Evolutionary conservation across 129 eudicot species (phyloP).

Genomic region (Arctium lappa): DNA sequence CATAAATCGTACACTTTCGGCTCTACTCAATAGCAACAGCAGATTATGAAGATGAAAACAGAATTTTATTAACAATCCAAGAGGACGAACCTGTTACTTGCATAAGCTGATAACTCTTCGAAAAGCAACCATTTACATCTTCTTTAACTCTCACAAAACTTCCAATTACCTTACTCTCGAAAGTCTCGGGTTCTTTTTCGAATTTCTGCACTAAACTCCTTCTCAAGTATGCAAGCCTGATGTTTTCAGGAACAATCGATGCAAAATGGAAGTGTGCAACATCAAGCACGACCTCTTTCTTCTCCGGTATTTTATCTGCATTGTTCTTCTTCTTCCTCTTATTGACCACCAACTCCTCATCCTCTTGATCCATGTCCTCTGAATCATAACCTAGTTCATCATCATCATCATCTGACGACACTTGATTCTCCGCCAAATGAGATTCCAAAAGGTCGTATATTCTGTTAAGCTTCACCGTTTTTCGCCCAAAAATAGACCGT

Average conservation of each 20-base stretch:
- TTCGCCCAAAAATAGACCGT: slow-evolving; percentile 45
- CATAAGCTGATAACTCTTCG: slow-evolving; percentile 50
- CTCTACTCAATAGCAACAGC: too few relatives aligned
- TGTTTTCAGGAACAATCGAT: slow-evolving; percentile 55
- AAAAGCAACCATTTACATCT: slow-evolving; percentile 40
- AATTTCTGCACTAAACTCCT: slow-evolving; percentile 64
- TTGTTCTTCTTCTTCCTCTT: slow-evolving; percentile 37
- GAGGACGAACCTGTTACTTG: slow-evolving; percentile 62
- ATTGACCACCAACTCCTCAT: slow-evolving; percentile 6
- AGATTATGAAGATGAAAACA: too few relatives aligned
- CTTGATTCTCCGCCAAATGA: slow-evolving; percentile 69
- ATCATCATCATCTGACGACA: slow-evolving; percentile 48
- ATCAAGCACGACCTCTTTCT: slow-evolving; percentile 22
- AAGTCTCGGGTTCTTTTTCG: slow-evolving; percentile 44
- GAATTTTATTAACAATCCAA: neutral
- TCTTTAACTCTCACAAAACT: slow-evolving; percentile 70
- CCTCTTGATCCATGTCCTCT: slow-evolving; percentile 32
- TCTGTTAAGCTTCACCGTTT: slow-evolving; percentile 39
- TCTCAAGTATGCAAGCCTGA: slow-evolving; percentile 67
- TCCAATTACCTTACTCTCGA: slow-evolving; percentile 65
- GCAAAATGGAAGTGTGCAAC: slow-evolving; percentile 45
- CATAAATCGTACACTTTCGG: too few relatives aligned
- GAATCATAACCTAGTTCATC: slow-evolving; percentile 37
- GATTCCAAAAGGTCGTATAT: slow-evolving; percentile 53
- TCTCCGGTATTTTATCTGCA: slow-evolving; percentile 19